Conservation (phyloP, 2,329 filamentous ascomycete genomes). For the Nemania abortiva region DNA sequence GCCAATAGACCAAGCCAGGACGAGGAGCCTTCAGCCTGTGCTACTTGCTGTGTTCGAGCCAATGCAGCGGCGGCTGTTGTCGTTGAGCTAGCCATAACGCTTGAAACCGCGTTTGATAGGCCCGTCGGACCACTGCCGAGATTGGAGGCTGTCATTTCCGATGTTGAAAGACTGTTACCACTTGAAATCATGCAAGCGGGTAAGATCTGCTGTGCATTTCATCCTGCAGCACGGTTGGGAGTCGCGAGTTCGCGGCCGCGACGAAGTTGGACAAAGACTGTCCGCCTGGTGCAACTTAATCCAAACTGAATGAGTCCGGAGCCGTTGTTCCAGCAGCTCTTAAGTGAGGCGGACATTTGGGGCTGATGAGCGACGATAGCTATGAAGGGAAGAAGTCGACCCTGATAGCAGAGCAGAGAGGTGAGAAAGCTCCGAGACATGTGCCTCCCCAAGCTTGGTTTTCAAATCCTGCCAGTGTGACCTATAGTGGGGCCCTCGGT, state of each 20-base stretch:
- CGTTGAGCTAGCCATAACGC: constrained; percentile 45
- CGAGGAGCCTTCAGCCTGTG: constrained; percentile 47
- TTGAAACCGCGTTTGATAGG: constrained; percentile 45
- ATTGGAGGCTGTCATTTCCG: constrained; percentile 30
- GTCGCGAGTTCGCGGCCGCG: constrained; percentile 19
- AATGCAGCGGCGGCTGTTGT: constrained; percentile 44
- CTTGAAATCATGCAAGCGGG: constrained; percentile 11
- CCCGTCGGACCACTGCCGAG: constrained; percentile 34
- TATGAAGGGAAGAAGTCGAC: constrained; percentile 10
- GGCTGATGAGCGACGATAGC: constrained; percentile 27
- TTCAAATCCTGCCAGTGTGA: constrained; percentile 32
- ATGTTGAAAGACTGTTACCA: not conserved
- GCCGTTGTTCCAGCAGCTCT: constrained; percentile 30
- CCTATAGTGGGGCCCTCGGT: constrained; percentile 32
- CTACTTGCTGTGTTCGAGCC: constrained; percentile 43
- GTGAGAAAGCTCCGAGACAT: constrained; percentile 34
- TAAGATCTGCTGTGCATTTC: constrained; percentile 37
- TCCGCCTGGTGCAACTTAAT: constrained; percentile 16
- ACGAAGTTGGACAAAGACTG: not conserved
- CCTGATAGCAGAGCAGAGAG: constrained; percentile 13
- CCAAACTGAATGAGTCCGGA: constrained; percentile 33
- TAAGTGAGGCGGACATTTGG: constrained; percentile 39
- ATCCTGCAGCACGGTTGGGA: constrained; percentile 41
- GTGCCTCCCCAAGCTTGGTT: constrained; percentile 29
- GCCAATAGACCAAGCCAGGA: constrained; percentile 70